Conservation (phyloP, 2,329 filamentous ascomycete genomes). For the Cryoendolithus antarcticus region DNA sequence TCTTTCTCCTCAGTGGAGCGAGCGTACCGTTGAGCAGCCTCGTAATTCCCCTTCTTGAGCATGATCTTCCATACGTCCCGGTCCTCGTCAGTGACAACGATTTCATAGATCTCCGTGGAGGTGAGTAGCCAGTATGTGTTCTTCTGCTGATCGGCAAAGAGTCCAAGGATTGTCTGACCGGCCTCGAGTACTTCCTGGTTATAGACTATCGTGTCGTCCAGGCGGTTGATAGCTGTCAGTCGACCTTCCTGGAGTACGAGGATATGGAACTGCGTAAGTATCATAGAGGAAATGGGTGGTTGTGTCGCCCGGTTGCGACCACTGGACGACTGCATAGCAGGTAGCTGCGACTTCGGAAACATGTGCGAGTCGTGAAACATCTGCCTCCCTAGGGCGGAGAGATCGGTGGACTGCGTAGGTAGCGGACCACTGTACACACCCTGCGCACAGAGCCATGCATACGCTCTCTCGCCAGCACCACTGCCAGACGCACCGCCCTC, state of each 20-base stretch:
- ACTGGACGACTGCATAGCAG: conserved; percentile 51
- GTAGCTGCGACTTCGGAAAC: conserved; percentile 60
- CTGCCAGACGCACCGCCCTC: conserved; percentile 51
- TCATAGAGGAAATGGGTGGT: conserved; percentile 66
- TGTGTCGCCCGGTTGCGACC: conserved; percentile 53
- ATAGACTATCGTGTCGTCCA: conserved; percentile 76
- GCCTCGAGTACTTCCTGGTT: conserved; percentile 75
- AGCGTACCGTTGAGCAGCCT: conserved; percentile 75
- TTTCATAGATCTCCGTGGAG: conserved; percentile 79
- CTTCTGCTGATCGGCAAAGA: conserved; percentile 83
- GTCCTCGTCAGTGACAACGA: conserved; percentile 81
- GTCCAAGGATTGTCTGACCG: conserved; percentile 66
- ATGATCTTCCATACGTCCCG: conserved; percentile 92
- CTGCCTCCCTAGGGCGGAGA: conserved; percentile 55
- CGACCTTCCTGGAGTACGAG: conserved; percentile 70
- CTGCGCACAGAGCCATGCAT: conserved; percentile 81
- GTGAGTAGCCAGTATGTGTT: conserved; percentile 98
- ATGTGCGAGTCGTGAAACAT: conserved; percentile 71
- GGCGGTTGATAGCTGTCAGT: conserved; percentile 71
- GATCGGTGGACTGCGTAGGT: conserved; percentile 41
- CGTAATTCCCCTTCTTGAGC: conserved; percentile 75
- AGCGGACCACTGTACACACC: conserved; percentile 83
- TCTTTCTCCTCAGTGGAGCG: conserved; percentile 72
- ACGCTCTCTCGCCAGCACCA: conserved; percentile 49
- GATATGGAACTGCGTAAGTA: conserved; percentile 88